These are phyloP conservation scores for Solanum clarkiae DNA, from an alignment of 257 asterid species.

Conservation along the genomic window DNA sequence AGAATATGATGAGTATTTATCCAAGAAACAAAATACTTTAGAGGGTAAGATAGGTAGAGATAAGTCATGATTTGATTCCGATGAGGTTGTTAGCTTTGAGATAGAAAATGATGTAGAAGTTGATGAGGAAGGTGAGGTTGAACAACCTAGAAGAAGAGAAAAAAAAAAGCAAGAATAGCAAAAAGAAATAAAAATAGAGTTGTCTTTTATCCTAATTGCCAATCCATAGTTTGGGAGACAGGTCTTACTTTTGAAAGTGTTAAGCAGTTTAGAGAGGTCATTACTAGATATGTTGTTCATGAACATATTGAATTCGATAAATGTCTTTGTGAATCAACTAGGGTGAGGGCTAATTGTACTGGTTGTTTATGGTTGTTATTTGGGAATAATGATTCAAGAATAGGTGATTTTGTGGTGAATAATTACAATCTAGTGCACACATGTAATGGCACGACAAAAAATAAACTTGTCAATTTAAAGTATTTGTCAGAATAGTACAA, in stretches of 20 bases:
- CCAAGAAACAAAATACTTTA: background rate
- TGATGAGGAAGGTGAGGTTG: background rate
- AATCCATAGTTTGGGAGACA: background rate
- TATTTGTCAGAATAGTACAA: background rate
- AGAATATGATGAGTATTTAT: background rate
- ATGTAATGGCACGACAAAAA: too few relatives aligned
- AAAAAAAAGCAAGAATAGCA: background rate
- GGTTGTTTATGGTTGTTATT: background rate
- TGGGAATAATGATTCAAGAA: background rate
- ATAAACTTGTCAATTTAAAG: background rate
- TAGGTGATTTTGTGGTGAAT: background rate
- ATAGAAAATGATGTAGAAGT: background rate
- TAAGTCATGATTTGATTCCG: background rate
- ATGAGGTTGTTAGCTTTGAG: background rate
- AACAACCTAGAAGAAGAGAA: background rate
- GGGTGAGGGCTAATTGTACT: background rate
- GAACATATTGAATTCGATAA: background rate
- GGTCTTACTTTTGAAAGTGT: background rate
- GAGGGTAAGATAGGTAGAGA: background rate
- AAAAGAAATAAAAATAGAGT: too few relatives aligned
- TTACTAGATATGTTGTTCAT: background rate
- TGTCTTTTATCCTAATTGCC: background rate
- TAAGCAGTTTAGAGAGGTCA: background rate
- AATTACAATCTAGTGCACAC: background rate
- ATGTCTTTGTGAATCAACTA: background rate